These are phyloP conservation scores for Pistacia atlantica DNA, from an alignment of 345 rosid species.

Conservation along the genomic window DNA sequence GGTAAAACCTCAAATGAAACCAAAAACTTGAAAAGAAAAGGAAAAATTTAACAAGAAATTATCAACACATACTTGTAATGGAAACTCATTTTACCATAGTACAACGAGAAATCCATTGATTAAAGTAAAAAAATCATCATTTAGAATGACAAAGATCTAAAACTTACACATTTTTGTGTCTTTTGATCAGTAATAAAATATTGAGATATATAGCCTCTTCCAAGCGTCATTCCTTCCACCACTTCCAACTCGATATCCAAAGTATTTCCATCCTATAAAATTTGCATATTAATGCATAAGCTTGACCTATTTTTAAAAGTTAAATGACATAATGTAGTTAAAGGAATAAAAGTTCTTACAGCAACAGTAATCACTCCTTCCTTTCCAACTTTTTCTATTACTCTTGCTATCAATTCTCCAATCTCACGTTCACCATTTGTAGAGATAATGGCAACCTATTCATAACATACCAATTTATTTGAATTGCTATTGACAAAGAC, in stretches of 20 bases:
- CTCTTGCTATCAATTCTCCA: constrained; percentile 90
- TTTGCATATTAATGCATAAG: background rate
- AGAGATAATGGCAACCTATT: constrained; percentile 88
- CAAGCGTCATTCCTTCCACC: constrained; percentile 96
- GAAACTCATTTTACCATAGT: background rate
- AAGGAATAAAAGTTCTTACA: constrained; percentile 46
- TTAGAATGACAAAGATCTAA: constrained; percentile 4
- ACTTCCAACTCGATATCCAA: constrained; percentile 83
- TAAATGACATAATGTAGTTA: constrained; percentile 15
- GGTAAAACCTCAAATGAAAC: background rate
- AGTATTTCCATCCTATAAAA: constrained; percentile 26
- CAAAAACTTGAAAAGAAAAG: constrained; percentile 9
- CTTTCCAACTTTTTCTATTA: constrained; percentile 97
- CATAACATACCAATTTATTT: background rate
- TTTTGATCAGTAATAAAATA: constrained; percentile 80
- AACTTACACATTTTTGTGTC: constrained; percentile 89
- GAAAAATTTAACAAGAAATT: background rate
- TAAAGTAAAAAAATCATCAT: constrained; percentile 8
- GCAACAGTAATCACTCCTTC: constrained; percentile 84
- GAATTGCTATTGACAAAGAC: background rate
- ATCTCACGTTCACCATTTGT: constrained; percentile 92
- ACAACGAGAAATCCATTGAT: background rate
- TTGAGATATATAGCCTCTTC: constrained; percentile 92
- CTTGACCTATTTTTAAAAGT: background rate
- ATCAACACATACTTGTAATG: background rate